Evolutionary conservation across 495 filamentous ascomycete species (phyloP).

Genomic region (Daldinia caldariorum): DNA sequence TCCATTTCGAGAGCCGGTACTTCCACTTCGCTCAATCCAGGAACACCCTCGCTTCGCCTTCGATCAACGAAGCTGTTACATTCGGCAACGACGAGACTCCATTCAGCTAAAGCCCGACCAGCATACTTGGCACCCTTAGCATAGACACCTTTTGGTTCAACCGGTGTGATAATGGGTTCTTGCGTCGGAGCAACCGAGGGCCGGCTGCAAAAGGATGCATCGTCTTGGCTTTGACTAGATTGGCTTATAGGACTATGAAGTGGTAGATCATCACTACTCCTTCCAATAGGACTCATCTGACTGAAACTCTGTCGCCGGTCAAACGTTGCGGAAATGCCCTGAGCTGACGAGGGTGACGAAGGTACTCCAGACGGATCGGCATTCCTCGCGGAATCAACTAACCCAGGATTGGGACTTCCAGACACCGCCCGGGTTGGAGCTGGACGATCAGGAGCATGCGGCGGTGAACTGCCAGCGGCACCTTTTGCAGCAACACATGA

Average conservation of each 20-base stretch:
- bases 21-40: slow-evolving; percentile 78
- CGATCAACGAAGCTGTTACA: slow-evolving; percentile 93
- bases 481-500: slow-evolving; percentile 58
- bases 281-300: slow-evolving; percentile 31
- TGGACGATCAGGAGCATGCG: slow-evolving; percentile 51
- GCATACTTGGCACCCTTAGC: slow-evolving; percentile 70
- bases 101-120: slow-evolving; percentile 91
- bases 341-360: slow-evolving; percentile 31
- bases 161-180: slow-evolving; percentile 48
- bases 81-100: slow-evolving; percentile 83
- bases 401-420: slow-evolving; percentile 54
- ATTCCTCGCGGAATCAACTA: slow-evolving; percentile 58
- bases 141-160: slow-evolving; percentile 52
- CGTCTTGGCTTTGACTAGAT: slow-evolving; percentile 31
- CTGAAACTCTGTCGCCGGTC: slow-evolving; percentile 37
- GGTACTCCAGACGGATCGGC: slow-evolving; percentile 43
- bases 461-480: slow-evolving; percentile 52
- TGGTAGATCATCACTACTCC: slow-evolving; percentile 35
- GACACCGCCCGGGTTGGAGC: slow-evolving; percentile 57
- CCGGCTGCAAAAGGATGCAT: slow-evolving; percentile 20
- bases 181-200: slow-evolving; percentile 22
- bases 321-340: slow-evolving; percentile 25
- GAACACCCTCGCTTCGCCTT: slow-evolving; percentile 84
- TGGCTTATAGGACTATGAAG: slow-evolving; percentile 31
- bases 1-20: slow-evolving; percentile 89